Percentiles rank a stretch among this genome's conserved stretches.
These are phyloP conservation scores for Metarhizium anisopliae DNA, from an alignment of 2,329 filamentous ascomycete genomes.

Conservation along the genomic window DNA sequence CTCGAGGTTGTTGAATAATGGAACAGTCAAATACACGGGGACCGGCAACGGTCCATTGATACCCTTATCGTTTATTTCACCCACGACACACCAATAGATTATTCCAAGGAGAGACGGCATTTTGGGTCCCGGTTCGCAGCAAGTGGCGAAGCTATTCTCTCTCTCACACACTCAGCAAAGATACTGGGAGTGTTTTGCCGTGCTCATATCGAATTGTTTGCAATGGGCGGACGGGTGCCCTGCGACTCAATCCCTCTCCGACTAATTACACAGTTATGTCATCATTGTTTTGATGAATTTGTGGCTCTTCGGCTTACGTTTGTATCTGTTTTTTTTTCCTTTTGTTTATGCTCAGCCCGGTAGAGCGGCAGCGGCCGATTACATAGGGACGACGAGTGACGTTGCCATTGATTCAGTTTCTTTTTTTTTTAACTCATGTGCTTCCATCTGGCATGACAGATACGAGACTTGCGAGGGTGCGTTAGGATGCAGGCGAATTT, in stretches of 20 bases:
- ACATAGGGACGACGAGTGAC: not conserved
- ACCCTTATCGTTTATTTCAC: conserved; percentile 12
- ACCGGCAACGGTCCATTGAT: conserved; percentile 10
- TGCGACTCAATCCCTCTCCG: not conserved
- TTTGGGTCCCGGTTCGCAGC: not conserved
- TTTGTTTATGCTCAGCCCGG: not conserved
- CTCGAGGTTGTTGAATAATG: not conserved
- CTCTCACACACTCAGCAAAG: not conserved
- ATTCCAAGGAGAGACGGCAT: not conserved
- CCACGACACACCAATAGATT: not conserved
- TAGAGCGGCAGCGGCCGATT: not conserved
- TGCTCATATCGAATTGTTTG: not conserved
- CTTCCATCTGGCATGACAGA: conserved; percentile 9
- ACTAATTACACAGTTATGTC: not conserved
- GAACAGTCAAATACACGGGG: not conserved
- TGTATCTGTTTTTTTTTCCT: not conserved
- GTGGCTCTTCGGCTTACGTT: not conserved
- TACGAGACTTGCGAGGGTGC: not conserved
- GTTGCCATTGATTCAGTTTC: not conserved
- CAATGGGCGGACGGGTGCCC: not conserved
- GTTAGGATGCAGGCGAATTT: not conserved
- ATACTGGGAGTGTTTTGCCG: not conserved
- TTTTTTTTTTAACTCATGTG: not conserved
- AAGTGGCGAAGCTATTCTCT: not conserved
- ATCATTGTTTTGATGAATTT: not conserved